These are phyloP conservation scores for Komagataella kurtzmanii DNA, from an alignment of 805 yeast species.

Conservation along the genomic window DNA sequence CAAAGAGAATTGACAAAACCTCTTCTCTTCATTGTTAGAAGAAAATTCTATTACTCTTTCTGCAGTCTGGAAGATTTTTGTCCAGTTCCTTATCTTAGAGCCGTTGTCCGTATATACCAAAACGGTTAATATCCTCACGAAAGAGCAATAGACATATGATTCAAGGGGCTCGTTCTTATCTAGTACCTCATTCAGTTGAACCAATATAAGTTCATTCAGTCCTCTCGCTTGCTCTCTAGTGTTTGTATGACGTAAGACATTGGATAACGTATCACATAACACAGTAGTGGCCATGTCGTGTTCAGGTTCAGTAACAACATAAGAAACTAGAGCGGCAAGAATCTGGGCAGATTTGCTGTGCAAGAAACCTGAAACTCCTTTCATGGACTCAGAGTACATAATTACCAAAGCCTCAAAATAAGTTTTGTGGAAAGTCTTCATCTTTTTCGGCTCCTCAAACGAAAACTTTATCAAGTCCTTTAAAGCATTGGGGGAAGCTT, in stretches of 20 bases:
- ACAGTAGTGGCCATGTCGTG: not conserved
- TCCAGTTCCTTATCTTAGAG: constrained; percentile 45
- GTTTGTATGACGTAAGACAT: not conserved
- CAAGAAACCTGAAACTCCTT: constrained; percentile 54
- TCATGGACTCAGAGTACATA: constrained; percentile 62
- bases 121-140: not conserved
- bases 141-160: not conserved
- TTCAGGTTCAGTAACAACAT: not conserved
- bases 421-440: constrained; percentile 17
- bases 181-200: not conserved
- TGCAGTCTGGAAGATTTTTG: constrained; percentile 7
- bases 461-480: constrained; percentile 27
- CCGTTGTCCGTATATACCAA: constrained; percentile 62
- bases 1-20: not conserved
- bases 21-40: not conserved
- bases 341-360: constrained; percentile 37
- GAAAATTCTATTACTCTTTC: constrained; percentile 4
- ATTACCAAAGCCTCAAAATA: constrained; percentile 46
- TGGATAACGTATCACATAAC: not conserved
- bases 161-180: not conserved
- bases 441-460: constrained; percentile 10
- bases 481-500: constrained; percentile 38
- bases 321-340: not conserved
- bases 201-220: not conserved
- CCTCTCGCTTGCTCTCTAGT: not conserved